Evolutionary conservation across 495 filamentous ascomycete species (phyloP).

Genomic region (Ascodesmis nigricans): DNA sequence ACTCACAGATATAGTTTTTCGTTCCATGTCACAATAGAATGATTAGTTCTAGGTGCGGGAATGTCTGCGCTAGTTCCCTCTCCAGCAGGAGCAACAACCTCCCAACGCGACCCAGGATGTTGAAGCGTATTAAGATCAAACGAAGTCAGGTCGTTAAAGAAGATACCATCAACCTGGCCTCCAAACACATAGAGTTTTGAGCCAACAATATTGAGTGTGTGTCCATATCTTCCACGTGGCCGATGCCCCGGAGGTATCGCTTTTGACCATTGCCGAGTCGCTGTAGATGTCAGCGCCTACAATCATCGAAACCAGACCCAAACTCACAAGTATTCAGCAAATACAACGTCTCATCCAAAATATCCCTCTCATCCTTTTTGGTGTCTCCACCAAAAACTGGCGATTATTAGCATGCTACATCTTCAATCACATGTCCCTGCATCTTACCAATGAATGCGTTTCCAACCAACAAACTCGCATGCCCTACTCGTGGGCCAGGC

Average conservation of each 20-base stretch:
- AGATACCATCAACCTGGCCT: conserved; percentile 88
- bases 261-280: conserved; percentile 93
- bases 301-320: not conserved
- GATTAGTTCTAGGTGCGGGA: conserved; percentile 88
- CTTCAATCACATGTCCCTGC: not conserved
- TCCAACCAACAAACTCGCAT: conserved; percentile 81
- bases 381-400: conserved; percentile 85
- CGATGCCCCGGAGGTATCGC: conserved; percentile 63
- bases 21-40: conserved; percentile 74
- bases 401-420: conserved; percentile 1
- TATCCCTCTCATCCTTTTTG: conserved; percentile 78
- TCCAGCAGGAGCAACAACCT: conserved; percentile 57
- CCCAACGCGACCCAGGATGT: conserved; percentile 74
- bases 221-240: conserved; percentile 81
- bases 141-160: conserved; percentile 93
- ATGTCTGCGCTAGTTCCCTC: conserved; percentile 47
- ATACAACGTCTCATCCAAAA: conserved; percentile 86
- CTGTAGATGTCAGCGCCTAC: conserved; percentile 25
- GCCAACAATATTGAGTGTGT: conserved; percentile 85
- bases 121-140: conserved; percentile 92
- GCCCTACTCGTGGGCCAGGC: conserved; percentile 84
- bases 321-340: conserved; percentile 79
- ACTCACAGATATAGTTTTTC: conserved; percentile 86
- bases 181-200: conserved; percentile 96
- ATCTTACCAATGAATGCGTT: conserved; percentile 74